A percentile compares a stretch with the other conserved stretches of the same genome.
Conservation (phyloP, 208 protist genomes). For the Sergeia podlipaevii region DNA sequence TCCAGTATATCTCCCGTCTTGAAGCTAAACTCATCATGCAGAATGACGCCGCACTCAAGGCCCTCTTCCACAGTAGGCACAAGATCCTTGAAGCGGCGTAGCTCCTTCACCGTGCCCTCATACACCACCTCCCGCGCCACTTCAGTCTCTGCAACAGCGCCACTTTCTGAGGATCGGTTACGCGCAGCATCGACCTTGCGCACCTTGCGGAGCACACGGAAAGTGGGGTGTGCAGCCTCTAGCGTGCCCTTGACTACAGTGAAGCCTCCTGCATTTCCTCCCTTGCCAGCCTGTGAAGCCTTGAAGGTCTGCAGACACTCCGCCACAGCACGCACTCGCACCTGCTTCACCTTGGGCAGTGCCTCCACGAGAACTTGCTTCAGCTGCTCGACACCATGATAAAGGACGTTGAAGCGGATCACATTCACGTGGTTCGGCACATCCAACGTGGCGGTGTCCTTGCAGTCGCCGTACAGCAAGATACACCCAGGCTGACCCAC, state of each 20-base stretch:
- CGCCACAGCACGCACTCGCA: slow-evolving; percentile 56
- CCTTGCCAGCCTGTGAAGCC: slow-evolving; percentile 77
- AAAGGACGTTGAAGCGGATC: slow-evolving; percentile 80
- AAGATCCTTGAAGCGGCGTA: slow-evolving; percentile 87
- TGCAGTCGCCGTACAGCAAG: slow-evolving; percentile 78
- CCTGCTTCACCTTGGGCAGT: slow-evolving; percentile 64
- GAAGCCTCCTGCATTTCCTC: slow-evolving; percentile 83
- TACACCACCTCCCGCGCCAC: slow-evolving; percentile 63
- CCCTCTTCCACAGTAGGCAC: slow-evolving; percentile 82
- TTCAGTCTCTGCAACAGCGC: slow-evolving; percentile 9
- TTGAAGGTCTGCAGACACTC: slow-evolving; percentile 83
- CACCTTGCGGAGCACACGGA: slow-evolving; percentile 63
- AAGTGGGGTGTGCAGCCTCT: slow-evolving; percentile 49
- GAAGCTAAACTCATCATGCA: slow-evolving; percentile 87
- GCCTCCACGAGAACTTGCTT: slow-evolving; percentile 72
- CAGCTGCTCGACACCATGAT: slow-evolving; percentile 83
- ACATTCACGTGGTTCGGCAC: slow-evolving; percentile 72
- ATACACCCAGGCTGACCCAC: slow-evolving; percentile 71
- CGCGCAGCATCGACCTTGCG: slow-evolving; percentile 15
- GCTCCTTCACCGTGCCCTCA: slow-evolving; percentile 83
- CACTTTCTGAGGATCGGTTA: background rate
- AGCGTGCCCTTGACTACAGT: slow-evolving; percentile 76
- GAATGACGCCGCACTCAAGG: slow-evolving; percentile 87
- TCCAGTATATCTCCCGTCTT: slow-evolving; percentile 71
- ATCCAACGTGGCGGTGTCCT: slow-evolving; percentile 55